phyloP scores from a whole-genome alignment of 495 filamentous ascomycete genomes.

The Penicillium fimorum region DNA sequence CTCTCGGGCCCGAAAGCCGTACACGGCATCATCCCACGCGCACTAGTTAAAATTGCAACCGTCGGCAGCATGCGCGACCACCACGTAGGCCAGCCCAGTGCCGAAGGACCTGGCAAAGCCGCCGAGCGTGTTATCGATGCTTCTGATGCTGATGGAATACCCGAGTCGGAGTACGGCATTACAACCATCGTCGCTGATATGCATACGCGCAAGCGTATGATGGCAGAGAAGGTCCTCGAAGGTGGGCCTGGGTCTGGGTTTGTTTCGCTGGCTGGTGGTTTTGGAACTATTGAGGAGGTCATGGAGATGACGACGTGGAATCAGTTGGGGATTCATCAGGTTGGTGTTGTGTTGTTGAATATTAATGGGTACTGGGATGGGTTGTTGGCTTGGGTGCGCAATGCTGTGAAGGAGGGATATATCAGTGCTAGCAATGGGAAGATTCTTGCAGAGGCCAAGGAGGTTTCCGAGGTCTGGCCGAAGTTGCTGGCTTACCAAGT shows the following conservation, averaged over 20 bases:
- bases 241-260: conserved; percentile 85
- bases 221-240: conserved; percentile 80
- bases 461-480: conserved; percentile 67
- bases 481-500: conserved; percentile 72
- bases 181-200: conserved; percentile 91
- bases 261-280: conserved; percentile 84
- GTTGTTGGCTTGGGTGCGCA: conserved; percentile 76
- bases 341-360: conserved; percentile 79
- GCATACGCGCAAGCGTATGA: conserved; percentile 90
- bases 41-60: conserved; percentile 69
- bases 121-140: conserved; percentile 38
- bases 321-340: conserved; percentile 88
- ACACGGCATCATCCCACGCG: conserved; percentile 87
- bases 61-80: conserved; percentile 51
- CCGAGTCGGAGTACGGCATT: conserved; percentile 68
- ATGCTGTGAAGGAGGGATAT: conserved; percentile 73
- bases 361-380: conserved; percentile 90
- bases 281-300: conserved; percentile 93
- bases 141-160: conserved; percentile 48
- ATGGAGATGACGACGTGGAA: conserved; percentile 98
- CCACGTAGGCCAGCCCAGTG: conserved; percentile 8
- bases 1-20: conserved; percentile 80
- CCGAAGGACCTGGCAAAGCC: conserved; percentile 31
- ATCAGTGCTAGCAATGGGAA: conserved; percentile 62
- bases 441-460: conserved; percentile 76